These are phyloP conservation scores for Penicillium sp. DNA, from an alignment of 2,329 filamentous ascomycete genomes.

Conservation along the genomic window DNA sequence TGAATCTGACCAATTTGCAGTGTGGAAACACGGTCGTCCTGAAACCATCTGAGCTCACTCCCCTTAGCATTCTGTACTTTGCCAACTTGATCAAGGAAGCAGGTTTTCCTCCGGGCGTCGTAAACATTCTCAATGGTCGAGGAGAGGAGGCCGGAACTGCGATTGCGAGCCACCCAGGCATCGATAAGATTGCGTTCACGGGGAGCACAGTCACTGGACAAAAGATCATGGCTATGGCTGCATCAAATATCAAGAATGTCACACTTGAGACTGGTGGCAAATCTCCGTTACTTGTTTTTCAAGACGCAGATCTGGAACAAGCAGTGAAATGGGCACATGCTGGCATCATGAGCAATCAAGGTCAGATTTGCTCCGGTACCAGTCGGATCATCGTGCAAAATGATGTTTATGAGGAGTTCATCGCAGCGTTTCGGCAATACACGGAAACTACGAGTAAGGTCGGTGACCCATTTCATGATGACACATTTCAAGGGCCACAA, in stretches of 20 bases:
- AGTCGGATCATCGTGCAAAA: slow-evolving; percentile 65
- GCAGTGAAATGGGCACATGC: slow-evolving; percentile 44
- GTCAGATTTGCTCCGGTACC: slow-evolving; percentile 66
- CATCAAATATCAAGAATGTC: slow-evolving; percentile 42
- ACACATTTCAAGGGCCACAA: slow-evolving; percentile 39
- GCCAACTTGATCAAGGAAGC: slow-evolving; percentile 22
- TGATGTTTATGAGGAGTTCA: slow-evolving; percentile 33
- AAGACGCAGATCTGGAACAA: slow-evolving; percentile 48
- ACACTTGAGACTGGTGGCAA: slow-evolving; percentile 54
- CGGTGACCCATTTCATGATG: slow-evolving; percentile 35
- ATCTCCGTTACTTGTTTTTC: slow-evolving; percentile 43
- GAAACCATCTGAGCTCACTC: slow-evolving; percentile 9
- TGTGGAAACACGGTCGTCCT: slow-evolving; percentile 11
- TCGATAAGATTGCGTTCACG: slow-evolving; percentile 6
- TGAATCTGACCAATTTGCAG: too few species aligned
- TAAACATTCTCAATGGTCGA: slow-evolving; percentile 23
- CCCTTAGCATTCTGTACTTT: slow-evolving; percentile 17
- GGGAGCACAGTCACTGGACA: slow-evolving; percentile 6
- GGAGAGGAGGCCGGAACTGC: slow-evolving; percentile 18
- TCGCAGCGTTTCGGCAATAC: slow-evolving; percentile 31
- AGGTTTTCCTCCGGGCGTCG: slow-evolving; percentile 22
- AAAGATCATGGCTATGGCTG: slow-evolving; percentile 1
- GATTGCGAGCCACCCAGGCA: neutral
- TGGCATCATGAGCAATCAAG: slow-evolving; percentile 61
- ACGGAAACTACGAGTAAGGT: slow-evolving; percentile 34